Base-by-base conservation (phyloP, 805 yeast species). In the Candida sakaeoensis region DNA sequence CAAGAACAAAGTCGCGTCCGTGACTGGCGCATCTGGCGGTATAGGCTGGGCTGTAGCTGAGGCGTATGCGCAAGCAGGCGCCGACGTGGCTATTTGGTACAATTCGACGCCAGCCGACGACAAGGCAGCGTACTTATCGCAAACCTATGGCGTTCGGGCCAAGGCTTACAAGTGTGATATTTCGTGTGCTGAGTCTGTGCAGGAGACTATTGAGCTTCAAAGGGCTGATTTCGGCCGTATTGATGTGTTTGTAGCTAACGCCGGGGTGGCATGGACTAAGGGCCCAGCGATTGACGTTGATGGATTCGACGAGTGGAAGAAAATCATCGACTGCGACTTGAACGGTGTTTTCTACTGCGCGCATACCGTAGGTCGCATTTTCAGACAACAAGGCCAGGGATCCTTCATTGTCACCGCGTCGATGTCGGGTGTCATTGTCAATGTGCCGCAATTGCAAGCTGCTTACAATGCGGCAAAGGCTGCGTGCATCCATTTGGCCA, bases 1-100 rank as follows among this genome's bases (percentile, higher is more conserved):
- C 44, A 82, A 81, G 63, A 95, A 93, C 19, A 86, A 85, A 61
- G 82, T 81, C 10, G 93, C 95, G 19, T 78, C 85, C 3, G 76
- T 87, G 43, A 84, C 95, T n/a, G 95, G 95, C 33, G 85, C 87
- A 9, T 80, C 90, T 13, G 72, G 83, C 33, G 95, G 95, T 24
- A 86, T 87, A 48, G 95, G 95, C 12, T 75, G 61, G 50, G 86
- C 85, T 4, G 84, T 85, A 25, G 95, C 95, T 32, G 85, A 79
- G 58, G 90, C 88, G 2, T 85, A 70, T 53, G 84, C 89, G 36
- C 91, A 85, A 63, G 91, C 91, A 3, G 95, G 95, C 37, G 95
- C 95, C 8, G 83, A 83, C 46, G 77, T 88, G 15, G 72, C 72
- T 19, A 63, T 68, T 39, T 68, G 74, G 74, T 68, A 68, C 55